Percentiles rank a stretch among this genome's conserved stretches.
phyloP scores from a whole-genome alignment of 1,284 basidiomycete genomes.

The Cryptococcus jaspeensis region DNA sequence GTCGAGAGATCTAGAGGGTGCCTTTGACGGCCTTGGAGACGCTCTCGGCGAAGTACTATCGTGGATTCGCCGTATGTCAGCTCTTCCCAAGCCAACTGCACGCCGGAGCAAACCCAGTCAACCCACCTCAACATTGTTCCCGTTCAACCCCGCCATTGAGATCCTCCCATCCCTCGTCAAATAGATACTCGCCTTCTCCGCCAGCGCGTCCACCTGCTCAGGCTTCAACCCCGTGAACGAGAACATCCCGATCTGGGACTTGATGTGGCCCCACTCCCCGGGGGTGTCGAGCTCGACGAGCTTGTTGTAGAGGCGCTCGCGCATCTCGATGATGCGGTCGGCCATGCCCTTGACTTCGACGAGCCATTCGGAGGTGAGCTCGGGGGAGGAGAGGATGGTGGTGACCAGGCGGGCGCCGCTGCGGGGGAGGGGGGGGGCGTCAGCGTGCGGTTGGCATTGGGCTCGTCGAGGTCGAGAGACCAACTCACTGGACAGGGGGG shows the following conservation, averaged over 20 bases:
- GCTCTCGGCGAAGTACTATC: constrained; percentile 74
- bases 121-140: constrained; percentile 69
- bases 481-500: constrained; percentile 74
- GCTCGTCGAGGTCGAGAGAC: too few relatives aligned
- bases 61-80: neutral
- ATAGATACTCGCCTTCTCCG: constrained; percentile 92
- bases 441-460: too few relatives aligned
- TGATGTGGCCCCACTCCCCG: constrained; percentile 93
- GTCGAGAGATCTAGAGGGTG: constrained; percentile 65
- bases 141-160: constrained; percentile 94
- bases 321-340: constrained; percentile 93
- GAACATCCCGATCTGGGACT: constrained; percentile 77
- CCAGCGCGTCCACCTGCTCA: constrained; percentile 80
- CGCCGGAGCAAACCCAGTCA: neutral
- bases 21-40: constrained; percentile 81
- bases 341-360: constrained; percentile 93
- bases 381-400: constrained; percentile 72
- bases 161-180: constrained; percentile 70
- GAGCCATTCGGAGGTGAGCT: constrained; percentile 83
- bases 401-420: constrained; percentile 84
- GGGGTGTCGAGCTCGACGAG: constrained; percentile 85
- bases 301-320: constrained; percentile 75
- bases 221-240: constrained; percentile 85
- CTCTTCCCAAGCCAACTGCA: too few relatives aligned
- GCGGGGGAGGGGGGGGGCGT: constrained; percentile 19